A percentile compares a stretch with the other conserved stretches of the same genome.
Conservation (phyloP, 352 stramenopile species). For the Phytophthora agathidicida region DNA sequence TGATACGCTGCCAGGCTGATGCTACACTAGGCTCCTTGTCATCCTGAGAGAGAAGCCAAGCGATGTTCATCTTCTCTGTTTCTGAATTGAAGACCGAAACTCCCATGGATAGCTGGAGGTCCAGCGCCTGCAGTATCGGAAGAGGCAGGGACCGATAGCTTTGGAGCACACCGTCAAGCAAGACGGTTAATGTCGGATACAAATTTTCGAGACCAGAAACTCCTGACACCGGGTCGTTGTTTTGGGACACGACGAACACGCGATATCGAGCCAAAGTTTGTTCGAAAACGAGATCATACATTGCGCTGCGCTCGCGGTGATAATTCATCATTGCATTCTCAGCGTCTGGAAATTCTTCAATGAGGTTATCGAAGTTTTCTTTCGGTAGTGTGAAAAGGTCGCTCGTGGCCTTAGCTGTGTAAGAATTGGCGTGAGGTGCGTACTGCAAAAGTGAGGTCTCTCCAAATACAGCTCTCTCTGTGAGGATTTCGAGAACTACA, state of each 20-base stretch:
- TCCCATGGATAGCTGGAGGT: conserved; percentile 76
- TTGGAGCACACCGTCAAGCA: conserved; percentile 62
- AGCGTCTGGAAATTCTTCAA: conserved; percentile 83
- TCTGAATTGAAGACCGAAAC: conserved; percentile 80
- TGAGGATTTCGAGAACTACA: conserved; percentile 79
- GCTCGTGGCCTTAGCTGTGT: conserved; percentile 70
- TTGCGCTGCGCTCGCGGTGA: conserved; percentile 59
- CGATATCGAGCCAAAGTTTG: conserved; percentile 72
- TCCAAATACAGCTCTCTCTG: conserved; percentile 69
- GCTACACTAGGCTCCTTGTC: conserved; percentile 6
- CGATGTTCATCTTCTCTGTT: conserved; percentile 76
- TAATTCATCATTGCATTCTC: conserved; percentile 66
- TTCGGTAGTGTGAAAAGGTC: conserved; percentile 82
- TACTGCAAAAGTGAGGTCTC: conserved; percentile 78
- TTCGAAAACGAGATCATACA: conserved; percentile 74
- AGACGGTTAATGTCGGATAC: conserved; percentile 68
- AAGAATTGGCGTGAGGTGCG: conserved; percentile 77
- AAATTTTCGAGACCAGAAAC: conserved; percentile 67
- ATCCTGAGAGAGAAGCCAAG: conserved; percentile 54
- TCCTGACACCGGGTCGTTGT: conserved; percentile 60
- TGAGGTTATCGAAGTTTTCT: conserved; percentile 79
- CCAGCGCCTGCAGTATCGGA: conserved; percentile 60
- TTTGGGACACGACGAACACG: conserved; percentile 63
- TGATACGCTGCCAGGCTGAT: conserved; percentile 32
- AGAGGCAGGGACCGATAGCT: conserved; percentile 73